A percentile compares a stretch with the other conserved stretches of the same genome.
phyloP scores from a whole-genome alignment of 768 basidiomycete species.

The Russula earlei region DNA sequence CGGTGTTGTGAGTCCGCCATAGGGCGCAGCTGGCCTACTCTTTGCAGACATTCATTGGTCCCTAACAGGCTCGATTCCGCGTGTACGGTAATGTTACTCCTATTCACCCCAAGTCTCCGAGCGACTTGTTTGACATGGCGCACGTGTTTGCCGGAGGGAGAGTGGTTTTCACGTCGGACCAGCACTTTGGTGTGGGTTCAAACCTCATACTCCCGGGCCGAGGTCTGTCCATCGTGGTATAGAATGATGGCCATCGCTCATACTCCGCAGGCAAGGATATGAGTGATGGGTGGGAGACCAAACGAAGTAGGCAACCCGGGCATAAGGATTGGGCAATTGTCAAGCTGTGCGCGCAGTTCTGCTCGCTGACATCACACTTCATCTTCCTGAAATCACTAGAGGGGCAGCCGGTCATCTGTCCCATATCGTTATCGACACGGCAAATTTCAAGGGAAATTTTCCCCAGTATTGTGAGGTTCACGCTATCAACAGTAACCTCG shows the following conservation, averaged over 20 bases:
- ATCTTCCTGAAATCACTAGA: slow-evolving; percentile 30
- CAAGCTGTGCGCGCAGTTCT: slow-evolving; percentile 60
- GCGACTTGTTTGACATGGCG: slow-evolving; percentile 68
- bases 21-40: slow-evolving; percentile 8
- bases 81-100: slow-evolving; percentile 77
- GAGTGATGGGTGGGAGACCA: slow-evolving; percentile 99
- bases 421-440: slow-evolving; percentile 82
- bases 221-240: slow-evolving; percentile 32
- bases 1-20: slow-evolving; percentile 63
- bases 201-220: slow-evolving; percentile 89
- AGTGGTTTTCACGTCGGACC: slow-evolving; percentile 80
- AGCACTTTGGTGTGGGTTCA: slow-evolving; percentile 88
- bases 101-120: slow-evolving; percentile 42
- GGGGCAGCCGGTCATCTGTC: slow-evolving; percentile 68
- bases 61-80: slow-evolving; percentile 74
- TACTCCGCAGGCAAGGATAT: slow-evolving; percentile 63
- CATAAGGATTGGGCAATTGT: slow-evolving; percentile 92
- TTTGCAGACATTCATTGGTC: background rate
- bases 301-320: slow-evolving; percentile 65
- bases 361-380: background rate
- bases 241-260: background rate
- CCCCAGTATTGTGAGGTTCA: slow-evolving; percentile 81
- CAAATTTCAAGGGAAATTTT: slow-evolving; percentile 93
- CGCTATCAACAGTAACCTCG: slow-evolving; percentile 35
- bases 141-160: slow-evolving; percentile 85